Percentiles rank a stretch among this genome's conserved stretches.
Conservation (phyloP, 805 yeast species). For the Zygosaccharomyces bisporus region DNA sequence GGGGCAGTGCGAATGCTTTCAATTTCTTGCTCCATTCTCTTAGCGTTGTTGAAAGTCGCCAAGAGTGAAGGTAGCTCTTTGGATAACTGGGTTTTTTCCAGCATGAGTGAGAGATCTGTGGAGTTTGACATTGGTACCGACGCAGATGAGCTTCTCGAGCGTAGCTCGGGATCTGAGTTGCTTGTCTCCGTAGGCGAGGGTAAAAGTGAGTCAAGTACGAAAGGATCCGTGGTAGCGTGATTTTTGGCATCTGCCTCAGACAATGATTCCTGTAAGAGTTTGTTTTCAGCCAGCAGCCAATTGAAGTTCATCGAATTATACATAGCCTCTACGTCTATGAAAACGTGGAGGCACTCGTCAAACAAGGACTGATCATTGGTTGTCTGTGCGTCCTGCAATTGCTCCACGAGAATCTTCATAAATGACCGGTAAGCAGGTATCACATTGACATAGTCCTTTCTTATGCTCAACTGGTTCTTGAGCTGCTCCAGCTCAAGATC, state of each 20-base stretch:
- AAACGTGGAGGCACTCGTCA: slow-evolving; percentile 63
- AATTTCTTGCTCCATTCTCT: slow-evolving; percentile 52
- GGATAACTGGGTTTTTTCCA: slow-evolving; percentile 51
- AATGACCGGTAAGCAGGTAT: slow-evolving; percentile 51
- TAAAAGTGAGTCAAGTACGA: slow-evolving; percentile 8
- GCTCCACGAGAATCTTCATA: slow-evolving; percentile 54
- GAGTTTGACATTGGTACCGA: slow-evolving; percentile 27
- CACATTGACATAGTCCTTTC: slow-evolving; percentile 11
- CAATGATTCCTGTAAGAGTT: slow-evolving; percentile 12
- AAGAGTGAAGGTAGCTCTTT: slow-evolving; percentile 64
- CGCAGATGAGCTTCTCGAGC: slow-evolving; percentile 21
- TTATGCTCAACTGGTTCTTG: slow-evolving; percentile 27
- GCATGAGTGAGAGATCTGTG: slow-evolving; percentile 37
- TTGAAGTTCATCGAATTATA: slow-evolving; percentile 51
- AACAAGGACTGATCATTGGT: slow-evolving; percentile 53
- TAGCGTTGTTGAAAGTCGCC: slow-evolving; percentile 64
- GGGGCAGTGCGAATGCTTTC: slow-evolving; percentile 21
- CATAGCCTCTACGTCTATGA: slow-evolving; percentile 71
- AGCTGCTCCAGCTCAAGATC: slow-evolving; percentile 55
- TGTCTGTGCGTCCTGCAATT: slow-evolving; percentile 52
- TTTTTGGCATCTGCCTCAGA: slow-evolving; percentile 4
- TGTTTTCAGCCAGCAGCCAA: slow-evolving; percentile 35
- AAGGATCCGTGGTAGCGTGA: slow-evolving; percentile 1
- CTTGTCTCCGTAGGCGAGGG: slow-evolving; percentile 8
- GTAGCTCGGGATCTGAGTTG: slow-evolving; percentile 6